These are phyloP conservation scores for Monosporascus sp. DNA, from an alignment of 2,329 filamentous ascomycete species.

Conservation along the genomic window DNA sequence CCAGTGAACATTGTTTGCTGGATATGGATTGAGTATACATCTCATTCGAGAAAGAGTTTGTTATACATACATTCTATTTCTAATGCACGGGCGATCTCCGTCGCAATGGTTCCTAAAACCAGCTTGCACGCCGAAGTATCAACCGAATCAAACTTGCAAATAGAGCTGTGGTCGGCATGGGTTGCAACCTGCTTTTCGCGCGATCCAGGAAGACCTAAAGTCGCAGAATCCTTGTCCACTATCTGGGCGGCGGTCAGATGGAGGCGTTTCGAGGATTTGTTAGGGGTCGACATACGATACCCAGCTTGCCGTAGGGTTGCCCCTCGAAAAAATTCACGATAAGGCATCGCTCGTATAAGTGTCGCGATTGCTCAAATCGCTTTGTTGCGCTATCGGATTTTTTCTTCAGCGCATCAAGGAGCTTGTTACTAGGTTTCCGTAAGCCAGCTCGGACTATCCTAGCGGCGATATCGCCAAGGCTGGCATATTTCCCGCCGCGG, in stretches of 20 bases:
- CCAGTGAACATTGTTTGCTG: too few relatives aligned
- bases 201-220: slow-evolving; percentile 7
- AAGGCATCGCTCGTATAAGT: slow-evolving; percentile 6
- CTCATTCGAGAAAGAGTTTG: too few relatives aligned
- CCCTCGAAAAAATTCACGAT: slow-evolving; percentile 10
- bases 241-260: slow-evolving; percentile 3
- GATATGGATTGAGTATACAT: too few relatives aligned
- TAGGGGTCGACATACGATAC: slow-evolving; percentile 1
- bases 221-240: slow-evolving; percentile 4
- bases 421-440: slow-evolving; percentile 5
- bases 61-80: too few relatives aligned
- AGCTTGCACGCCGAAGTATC: too few relatives aligned
- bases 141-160: slow-evolving; percentile 7
- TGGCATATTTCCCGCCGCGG: slow-evolving; percentile 7
- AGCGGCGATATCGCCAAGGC: slow-evolving; percentile 3
- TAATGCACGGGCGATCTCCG: too few relatives aligned
- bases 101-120: too few relatives aligned
- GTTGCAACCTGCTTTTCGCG: slow-evolving; percentile 7
- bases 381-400: slow-evolving; percentile 1
- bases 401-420: slow-evolving; percentile 5
- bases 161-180: slow-evolving; percentile 7
- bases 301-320: slow-evolving; percentile 1
- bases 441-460: slow-evolving; percentile 4
- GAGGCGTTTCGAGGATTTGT: background rate
- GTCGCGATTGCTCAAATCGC: slow-evolving; percentile 6